phyloP scores from a whole-genome alignment of 306 rosid species.

The Malus sieversii region DNA sequence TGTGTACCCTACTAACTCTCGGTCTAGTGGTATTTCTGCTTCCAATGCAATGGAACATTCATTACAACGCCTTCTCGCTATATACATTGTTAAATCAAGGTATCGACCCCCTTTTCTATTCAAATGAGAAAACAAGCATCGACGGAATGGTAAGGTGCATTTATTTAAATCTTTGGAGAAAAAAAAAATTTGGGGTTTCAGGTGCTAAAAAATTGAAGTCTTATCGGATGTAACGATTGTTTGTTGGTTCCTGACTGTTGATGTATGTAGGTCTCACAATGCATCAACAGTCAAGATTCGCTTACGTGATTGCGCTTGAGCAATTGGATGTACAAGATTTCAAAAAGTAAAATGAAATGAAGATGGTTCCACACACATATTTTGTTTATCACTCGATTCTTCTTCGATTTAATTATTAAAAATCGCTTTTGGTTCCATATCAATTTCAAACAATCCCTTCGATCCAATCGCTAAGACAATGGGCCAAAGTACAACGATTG shows the following conservation, averaged over 20 bases:
- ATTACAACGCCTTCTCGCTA: neutral
- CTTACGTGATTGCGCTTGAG: neutral
- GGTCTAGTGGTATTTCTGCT: too few species aligned
- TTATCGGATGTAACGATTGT: too few species aligned
- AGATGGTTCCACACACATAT: neutral
- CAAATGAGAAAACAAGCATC: neutral
- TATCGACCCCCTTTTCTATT: neutral
- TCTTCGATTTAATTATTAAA: too few species aligned
- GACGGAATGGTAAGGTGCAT: neutral
- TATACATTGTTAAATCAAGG: neutral
- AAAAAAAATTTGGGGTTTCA: too few species aligned
- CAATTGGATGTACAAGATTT: neutral
- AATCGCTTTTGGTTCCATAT: too few species aligned
- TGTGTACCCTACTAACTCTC: too few species aligned
- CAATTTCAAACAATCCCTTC: too few species aligned
- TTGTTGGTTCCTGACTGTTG: fast-evolving
- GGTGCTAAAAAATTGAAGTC: neutral
- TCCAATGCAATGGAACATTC: neutral
- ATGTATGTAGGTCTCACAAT: neutral
- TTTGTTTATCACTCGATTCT: too few species aligned
- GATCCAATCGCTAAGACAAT: neutral
- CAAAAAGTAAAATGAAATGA: too few species aligned
- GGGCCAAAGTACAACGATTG: neutral
- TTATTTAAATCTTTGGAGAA: neutral
- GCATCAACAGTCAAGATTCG: neutral